Evolutionary conservation across 2,329 filamentous ascomycete genomes (phyloP).

Genomic region (Cadophora gregata): DNA sequence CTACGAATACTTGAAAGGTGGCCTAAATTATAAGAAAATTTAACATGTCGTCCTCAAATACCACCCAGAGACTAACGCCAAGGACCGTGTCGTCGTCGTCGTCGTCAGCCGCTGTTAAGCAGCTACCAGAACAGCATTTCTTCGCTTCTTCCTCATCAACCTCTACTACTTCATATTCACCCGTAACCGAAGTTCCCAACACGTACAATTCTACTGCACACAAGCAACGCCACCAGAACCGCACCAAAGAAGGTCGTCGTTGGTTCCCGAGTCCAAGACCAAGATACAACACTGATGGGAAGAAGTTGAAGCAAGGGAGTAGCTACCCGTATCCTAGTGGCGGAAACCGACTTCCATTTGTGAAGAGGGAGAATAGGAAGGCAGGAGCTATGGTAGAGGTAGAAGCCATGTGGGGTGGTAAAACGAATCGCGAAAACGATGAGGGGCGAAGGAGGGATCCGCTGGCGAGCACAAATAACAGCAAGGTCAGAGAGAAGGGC

Average conservation of each 20-base stretch:
- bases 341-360: constrained; percentile 9
- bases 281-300: constrained; percentile 4
- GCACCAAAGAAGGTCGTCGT: neutral
- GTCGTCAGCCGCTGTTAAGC: neutral
- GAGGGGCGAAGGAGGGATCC: neutral
- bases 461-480: neutral
- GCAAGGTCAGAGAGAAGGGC: neutral
- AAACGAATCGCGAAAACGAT: neutral
- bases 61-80: neutral
- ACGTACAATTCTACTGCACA: neutral
- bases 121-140: neutral
- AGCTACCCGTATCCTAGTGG: constrained; percentile 13
- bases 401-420: neutral
- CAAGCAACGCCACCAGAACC: neutral
- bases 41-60: neutral
- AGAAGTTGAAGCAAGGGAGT: constrained; percentile 6
- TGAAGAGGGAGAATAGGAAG: neutral
- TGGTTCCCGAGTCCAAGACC: constrained; percentile 17
- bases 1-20: neutral
- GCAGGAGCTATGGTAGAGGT: neutral
- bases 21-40: neutral
- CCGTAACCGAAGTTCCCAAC: neutral
- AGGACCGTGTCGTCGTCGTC: neutral
- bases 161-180: neutral
- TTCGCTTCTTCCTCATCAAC: neutral